Conservation (phyloP, 106 monocot species). For the Dioscorea alata region DNA sequence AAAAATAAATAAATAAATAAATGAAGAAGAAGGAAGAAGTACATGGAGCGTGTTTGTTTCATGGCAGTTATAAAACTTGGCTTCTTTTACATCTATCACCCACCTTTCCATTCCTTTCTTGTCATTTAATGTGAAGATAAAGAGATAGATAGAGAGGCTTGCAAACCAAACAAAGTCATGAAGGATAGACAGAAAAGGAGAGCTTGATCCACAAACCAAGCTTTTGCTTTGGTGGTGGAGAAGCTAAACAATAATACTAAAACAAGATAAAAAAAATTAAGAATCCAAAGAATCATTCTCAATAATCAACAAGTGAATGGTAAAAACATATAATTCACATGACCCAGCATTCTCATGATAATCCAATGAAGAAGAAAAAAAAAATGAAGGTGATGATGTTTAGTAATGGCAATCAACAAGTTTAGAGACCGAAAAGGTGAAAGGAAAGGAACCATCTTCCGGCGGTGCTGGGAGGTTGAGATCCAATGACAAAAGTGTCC, state of each 20-base stretch:
- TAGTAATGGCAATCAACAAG: conserved; percentile 63
- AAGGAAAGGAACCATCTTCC: conserved; percentile 27
- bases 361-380: background rate
- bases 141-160: background rate
- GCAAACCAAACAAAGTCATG: no score
- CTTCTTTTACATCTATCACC: background rate
- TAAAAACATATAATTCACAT: background rate
- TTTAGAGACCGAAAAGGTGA: conserved; percentile 27
- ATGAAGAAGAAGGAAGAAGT: no score
- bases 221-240: conserved; percentile 29
- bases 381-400: no score
- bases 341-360: background rate
- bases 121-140: conserved; percentile 6
- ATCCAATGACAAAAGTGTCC: conserved; percentile 44
- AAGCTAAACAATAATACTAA: conserved; percentile 5
- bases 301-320: background rate
- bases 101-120: background rate
- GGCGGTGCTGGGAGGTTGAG: conserved; percentile 72
- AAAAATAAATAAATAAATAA: no score
- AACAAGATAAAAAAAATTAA: background rate
- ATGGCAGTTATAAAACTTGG: background rate
- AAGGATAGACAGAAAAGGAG: background rate
- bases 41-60: no score
- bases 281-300: conserved; percentile 6
- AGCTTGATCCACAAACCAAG: conserved; percentile 23